Evolutionary conservation across 2,329 filamentous ascomycete genomes (phyloP), one percentile per base, ranked within the genome.

Genomic region (Fusarium udum): DNA sequence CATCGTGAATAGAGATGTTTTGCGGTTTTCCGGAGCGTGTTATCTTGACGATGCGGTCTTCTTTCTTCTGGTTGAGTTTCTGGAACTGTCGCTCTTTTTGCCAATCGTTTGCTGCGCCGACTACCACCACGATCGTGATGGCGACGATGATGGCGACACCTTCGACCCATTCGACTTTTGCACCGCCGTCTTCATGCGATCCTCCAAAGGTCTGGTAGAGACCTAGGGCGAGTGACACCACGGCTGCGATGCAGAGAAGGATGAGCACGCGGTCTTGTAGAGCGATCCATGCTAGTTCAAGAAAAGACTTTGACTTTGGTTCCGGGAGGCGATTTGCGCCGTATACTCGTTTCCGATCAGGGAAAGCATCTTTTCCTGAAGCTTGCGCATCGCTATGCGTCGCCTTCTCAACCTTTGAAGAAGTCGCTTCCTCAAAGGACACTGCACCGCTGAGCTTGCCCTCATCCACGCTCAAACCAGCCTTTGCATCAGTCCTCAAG

Each of bases 381-480:
- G 36, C 48, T 4, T 62, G 40, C 13, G 34, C 51, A 22, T 48
- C 55, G 45, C 45, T 11, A 48, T 34, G 42, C 6, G 51, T 18
- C 2, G 37, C 22, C 3, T 36, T 26, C 6, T 67, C 64, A n/a
- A 61, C 42, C 18, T 40, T 73, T 11, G 61, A 55, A 16, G 62
- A 51, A 12, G 72, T 73, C 12, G 88, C 93, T 31, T 95, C 88
- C 32, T 93, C 89, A 74, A 95, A 95, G 0, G 90, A 87, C 10
- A 97, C 85, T 2, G 81, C 79, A 8, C 91, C 90, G 42, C 89
- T 83, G 22, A 95, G 80, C 15, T 84, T 79, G 49, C 85, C 86
- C 82, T 97, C 94, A 71, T 97, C 94, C 4, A 90, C 78, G 64
- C 92, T 94, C 49, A 97, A 81, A 15, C 94, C 94, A 14, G 91